Percentiles rank a stretch among this genome's conserved stretches.
phyloP scores from a whole-genome alignment of 2,329 filamentous ascomycete genomes.

The Arthrobotrys conoides region DNA sequence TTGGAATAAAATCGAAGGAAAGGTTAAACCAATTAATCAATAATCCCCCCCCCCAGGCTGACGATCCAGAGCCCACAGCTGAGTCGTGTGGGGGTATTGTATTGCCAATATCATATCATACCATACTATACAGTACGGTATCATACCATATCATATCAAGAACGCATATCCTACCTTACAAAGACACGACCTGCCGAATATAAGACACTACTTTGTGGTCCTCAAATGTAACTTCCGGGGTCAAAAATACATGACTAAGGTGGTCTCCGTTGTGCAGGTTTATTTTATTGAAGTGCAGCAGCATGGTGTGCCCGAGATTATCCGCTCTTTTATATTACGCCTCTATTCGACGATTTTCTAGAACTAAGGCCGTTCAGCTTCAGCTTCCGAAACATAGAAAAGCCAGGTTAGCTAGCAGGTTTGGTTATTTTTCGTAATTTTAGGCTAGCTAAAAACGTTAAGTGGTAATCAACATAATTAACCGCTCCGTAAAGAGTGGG shows the following conservation, averaged over 20 bases:
- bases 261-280: no score
- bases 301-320: background rate
- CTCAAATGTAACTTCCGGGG: background rate
- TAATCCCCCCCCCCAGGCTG: background rate
- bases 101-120: constrained; percentile 17
- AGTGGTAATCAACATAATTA: background rate
- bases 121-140: no score
- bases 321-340: background rate
- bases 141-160: background rate
- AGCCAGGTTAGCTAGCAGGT: background rate
- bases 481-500: background rate
- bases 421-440: background rate
- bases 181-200: background rate
- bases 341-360: background rate
- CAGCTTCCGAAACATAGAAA: background rate
- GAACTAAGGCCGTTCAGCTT: background rate
- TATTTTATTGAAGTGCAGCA: no score
- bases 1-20: constrained; percentile 4
- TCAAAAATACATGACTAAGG: no score
- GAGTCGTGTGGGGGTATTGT: background rate
- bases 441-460: background rate
- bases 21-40: background rate
- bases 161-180: background rate
- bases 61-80: background rate
- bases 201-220: background rate